A percentile compares a stretch with the other conserved stretches of the same genome.
Conservation (phyloP, 805 yeast genomes). For the Suhomyces sp. region DNA sequence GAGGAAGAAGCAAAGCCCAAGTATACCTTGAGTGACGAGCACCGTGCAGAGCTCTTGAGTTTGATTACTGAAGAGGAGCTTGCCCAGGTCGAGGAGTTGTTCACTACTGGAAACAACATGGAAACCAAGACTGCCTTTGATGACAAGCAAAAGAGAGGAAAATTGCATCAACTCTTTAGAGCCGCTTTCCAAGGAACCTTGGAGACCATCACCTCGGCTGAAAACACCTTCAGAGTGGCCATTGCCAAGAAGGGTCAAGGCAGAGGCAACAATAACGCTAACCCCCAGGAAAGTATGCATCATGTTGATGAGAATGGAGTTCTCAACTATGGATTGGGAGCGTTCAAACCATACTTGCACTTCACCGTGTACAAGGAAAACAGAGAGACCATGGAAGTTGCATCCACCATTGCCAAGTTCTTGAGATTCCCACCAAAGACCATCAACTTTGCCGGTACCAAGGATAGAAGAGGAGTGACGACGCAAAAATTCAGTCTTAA, state of each 20-base stretch:
- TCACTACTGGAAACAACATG: constrained; percentile 53
- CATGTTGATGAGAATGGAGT: constrained; percentile 50
- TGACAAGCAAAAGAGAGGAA: constrained; percentile 74
- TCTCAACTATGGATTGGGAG: constrained; percentile 73
- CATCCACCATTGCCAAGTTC: constrained; percentile 67
- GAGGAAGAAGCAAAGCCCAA: constrained; percentile 24
- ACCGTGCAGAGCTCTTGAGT: constrained; percentile 48
- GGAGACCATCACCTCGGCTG: constrained; percentile 75
- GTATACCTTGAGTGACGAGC: constrained; percentile 47
- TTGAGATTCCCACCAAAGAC: constrained; percentile 70
- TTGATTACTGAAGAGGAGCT: constrained; percentile 62
- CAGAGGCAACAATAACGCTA: constrained; percentile 34
- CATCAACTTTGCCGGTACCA: constrained; percentile 89
- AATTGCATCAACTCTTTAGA: constrained; percentile 74
- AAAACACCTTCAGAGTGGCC: constrained; percentile 64
- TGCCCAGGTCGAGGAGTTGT: constrained; percentile 52
- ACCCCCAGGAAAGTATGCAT: constrained; percentile 37
- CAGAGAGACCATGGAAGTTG: constrained; percentile 96
- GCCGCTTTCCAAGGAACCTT: constrained; percentile 69
- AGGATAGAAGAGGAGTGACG: constrained; percentile 94
- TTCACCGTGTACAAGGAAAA: constrained; percentile 89
- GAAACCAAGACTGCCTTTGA: constrained; percentile 57
- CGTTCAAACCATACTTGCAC: constrained; percentile 64
- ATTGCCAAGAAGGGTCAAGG: constrained; percentile 45
- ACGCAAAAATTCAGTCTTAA: constrained; percentile 76